Percentiles rank a stretch among this genome's conserved stretches.
Conservation (phyloP, 352 stramenopile species). For the Globisporangium recalcitrans region DNA sequence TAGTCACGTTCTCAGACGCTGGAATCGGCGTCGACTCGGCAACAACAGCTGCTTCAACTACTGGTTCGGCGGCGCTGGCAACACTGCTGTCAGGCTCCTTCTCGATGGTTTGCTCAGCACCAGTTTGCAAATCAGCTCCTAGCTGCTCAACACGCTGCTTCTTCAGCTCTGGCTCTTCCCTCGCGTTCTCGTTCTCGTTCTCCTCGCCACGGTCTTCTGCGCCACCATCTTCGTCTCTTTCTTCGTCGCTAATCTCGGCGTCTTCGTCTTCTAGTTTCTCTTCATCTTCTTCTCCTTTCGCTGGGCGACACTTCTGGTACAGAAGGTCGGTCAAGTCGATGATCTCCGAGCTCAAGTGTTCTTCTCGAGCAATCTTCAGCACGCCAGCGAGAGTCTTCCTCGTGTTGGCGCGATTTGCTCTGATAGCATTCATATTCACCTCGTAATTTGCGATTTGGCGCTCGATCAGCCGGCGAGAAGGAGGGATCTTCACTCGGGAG, state of each 20-base stretch:
- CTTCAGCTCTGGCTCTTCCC: conserved; percentile 31
- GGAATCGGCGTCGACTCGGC: neutral
- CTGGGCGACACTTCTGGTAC: conserved; percentile 45
- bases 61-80: neutral
- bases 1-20: neutral
- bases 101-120: neutral
- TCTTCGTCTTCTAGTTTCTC: conserved; percentile 35
- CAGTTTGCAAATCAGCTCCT: neutral
- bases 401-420: conserved; percentile 39
- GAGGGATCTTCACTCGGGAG: conserved; percentile 52
- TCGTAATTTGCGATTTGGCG: conserved; percentile 68
- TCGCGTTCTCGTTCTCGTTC: conserved; percentile 20
- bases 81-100: neutral
- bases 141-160: conserved; percentile 25
- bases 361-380: conserved; percentile 55
- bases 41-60: conserved; percentile 1
- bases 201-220: conserved; percentile 19
- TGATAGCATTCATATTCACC: conserved; percentile 46
- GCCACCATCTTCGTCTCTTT: conserved; percentile 12
- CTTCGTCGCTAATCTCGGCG: conserved; percentile 20
- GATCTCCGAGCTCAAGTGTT: conserved; percentile 53
- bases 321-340: conserved; percentile 47
- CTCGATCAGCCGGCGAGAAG: conserved; percentile 58
- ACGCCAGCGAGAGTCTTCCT: conserved; percentile 45
- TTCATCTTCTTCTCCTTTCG: conserved; percentile 32